These are phyloP conservation scores for Cercospora berteroae DNA, from an alignment of 2,329 filamentous ascomycete species.

Conservation along the genomic window DNA sequence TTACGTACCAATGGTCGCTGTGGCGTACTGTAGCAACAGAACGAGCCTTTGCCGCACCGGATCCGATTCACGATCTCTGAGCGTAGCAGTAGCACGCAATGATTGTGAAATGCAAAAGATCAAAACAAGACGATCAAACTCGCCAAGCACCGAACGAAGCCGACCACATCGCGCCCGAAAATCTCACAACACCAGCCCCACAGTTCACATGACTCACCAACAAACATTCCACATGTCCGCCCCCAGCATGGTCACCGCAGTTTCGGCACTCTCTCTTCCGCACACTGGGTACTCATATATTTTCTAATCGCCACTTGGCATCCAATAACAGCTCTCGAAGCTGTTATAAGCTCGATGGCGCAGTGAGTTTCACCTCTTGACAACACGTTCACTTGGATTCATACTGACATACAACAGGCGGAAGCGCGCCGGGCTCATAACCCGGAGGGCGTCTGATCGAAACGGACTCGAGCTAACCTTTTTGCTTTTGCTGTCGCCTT, in stretches of 20 bases:
- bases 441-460: slow-evolving; percentile 11
- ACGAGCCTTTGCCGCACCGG: no score
- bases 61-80: neutral
- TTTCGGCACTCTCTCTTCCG: neutral
- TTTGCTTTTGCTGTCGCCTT: neutral
- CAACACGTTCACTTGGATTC: neutral
- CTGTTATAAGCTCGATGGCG: slow-evolving; percentile 4
- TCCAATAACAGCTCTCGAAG: neutral
- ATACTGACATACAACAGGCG: neutral
- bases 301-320: neutral
- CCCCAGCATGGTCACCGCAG: neutral
- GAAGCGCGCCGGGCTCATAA: slow-evolving; percentile 16
- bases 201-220: slow-evolving; percentile 1
- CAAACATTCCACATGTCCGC: neutral
- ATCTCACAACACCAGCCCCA: neutral
- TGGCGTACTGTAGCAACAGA: no score
- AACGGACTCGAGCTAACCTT: neutral
- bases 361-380: neutral
- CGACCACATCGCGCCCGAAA: neutral
- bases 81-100: neutral
- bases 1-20: no score
- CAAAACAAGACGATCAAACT: neutral
- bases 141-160: neutral
- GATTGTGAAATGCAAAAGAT: neutral
- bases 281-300: neutral